Percentiles rank a stretch among this genome's conserved stretches.
Evolutionary conservation across 75 land plant genomes (phyloP).

Genomic region (Chamaecyparis obtusa): DNA sequence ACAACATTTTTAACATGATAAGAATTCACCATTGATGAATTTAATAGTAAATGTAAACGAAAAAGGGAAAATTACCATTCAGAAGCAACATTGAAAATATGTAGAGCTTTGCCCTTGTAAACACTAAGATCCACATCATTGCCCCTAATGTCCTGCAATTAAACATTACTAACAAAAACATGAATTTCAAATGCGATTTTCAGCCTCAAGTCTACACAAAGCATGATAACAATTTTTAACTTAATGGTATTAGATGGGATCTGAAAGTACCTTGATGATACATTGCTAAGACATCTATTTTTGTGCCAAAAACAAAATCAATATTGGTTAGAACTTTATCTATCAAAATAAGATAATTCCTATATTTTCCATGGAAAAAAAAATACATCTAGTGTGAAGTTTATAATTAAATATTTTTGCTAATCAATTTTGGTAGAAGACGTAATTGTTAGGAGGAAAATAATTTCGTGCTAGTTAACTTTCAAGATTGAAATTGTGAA

Average conservation of each 20-base stretch:
- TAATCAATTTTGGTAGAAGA: too few relatives aligned
- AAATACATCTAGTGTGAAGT: too few relatives aligned
- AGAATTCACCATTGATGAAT: not conserved
- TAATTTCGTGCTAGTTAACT: too few relatives aligned
- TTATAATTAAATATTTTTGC: too few relatives aligned
- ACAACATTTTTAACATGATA: not conserved
- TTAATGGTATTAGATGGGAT: not conserved
- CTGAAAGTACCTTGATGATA: constrained; percentile 4
- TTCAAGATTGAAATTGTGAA: too few relatives aligned
- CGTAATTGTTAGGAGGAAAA: too few relatives aligned
- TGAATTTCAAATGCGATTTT: not conserved
- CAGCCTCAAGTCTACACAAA: not conserved
- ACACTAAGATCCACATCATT: constrained; percentile 72
- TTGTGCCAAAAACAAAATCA: too few relatives aligned
- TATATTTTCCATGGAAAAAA: too few relatives aligned
- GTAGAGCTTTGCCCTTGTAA: constrained; percentile 81
- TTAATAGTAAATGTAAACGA: not conserved
- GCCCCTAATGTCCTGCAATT: constrained; percentile 58
- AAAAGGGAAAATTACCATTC: constrained; percentile 11
- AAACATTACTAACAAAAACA: not conserved
- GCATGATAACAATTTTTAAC: not conserved
- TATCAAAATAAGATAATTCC: too few relatives aligned
- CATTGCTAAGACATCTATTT: too few relatives aligned
- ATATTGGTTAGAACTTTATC: too few relatives aligned
- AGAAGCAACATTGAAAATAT: constrained; percentile 90